These are phyloP conservation scores for Tilletia walkeri DNA, from an alignment of 1,284 basidiomycete genomes.

Conservation along the genomic window DNA sequence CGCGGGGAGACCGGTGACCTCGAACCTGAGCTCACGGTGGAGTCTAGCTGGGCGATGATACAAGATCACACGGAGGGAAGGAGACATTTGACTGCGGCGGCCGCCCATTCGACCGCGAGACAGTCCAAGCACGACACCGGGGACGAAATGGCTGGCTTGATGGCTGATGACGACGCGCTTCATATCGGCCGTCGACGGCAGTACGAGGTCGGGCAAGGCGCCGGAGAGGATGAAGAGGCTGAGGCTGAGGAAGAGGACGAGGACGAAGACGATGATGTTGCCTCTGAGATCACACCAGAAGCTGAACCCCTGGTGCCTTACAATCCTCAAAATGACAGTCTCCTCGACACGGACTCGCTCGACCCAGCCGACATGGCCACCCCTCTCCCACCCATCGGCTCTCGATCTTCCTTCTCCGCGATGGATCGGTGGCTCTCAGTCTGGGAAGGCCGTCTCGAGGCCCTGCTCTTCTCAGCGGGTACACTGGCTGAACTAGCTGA, in stretches of 20 bases:
- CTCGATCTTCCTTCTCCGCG: not conserved
- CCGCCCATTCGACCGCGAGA: too few species aligned
- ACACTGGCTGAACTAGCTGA: conserved; percentile 7
- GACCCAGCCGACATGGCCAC: conserved; percentile 4
- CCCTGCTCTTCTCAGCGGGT: not conserved
- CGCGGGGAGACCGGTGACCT: not conserved
- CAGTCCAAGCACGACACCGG: too few species aligned
- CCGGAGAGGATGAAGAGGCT: not conserved
- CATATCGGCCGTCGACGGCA: not conserved
- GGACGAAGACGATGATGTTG: not conserved
- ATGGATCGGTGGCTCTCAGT: not conserved
- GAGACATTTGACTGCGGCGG: too few species aligned
- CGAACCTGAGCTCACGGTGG: not conserved
- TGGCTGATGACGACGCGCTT: too few species aligned
- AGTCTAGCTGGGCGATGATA: not conserved
- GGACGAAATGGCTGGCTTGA: too few species aligned
- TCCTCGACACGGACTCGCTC: not conserved
- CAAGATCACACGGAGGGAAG: not conserved
- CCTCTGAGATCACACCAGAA: not conserved
- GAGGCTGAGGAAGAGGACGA: not conserved
- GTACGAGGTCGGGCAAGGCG: not conserved
- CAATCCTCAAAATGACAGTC: too few species aligned
- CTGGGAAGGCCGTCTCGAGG: conserved; percentile 6
- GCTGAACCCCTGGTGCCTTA: too few species aligned
- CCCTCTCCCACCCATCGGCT: not conserved